These are phyloP conservation scores for Rubia tinctorum DNA, from an alignment of 305 asterid species.

Conservation along the genomic window DNA sequence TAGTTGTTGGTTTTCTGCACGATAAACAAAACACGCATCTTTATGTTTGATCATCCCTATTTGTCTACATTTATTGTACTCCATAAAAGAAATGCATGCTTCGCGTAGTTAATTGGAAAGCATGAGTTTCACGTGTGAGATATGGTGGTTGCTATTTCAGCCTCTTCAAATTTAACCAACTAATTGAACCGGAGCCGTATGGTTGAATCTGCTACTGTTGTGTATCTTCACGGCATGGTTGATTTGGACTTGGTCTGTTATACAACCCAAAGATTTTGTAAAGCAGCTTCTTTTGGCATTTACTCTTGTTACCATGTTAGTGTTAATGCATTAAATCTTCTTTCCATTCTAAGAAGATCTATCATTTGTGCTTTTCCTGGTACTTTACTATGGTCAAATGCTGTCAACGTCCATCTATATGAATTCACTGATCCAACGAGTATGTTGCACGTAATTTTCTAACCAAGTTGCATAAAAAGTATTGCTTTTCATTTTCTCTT, in stretches of 20 bases:
- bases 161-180: not conserved
- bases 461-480: not conserved
- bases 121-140: not conserved
- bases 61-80: not conserved
- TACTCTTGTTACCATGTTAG: not conserved
- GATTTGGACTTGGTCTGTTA: not conserved
- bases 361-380: not conserved
- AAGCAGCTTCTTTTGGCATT: not conserved
- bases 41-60: not conserved
- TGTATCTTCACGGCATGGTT: not conserved
- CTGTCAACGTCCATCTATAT: not conserved
- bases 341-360: not conserved
- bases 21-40: not conserved
- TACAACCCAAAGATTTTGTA: not conserved
- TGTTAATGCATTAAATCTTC: not conserved
- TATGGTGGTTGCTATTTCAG: not conserved
- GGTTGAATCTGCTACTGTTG: not conserved
- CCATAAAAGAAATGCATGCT: not conserved
- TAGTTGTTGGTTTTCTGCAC: not conserved
- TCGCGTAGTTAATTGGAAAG: not conserved
- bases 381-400: not conserved
- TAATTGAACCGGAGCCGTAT: not conserved
- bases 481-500: not conserved
- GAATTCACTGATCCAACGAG: not conserved
- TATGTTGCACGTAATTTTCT: not conserved